A percentile compares a stretch with the other conserved stretches of the same genome.
These are phyloP conservation scores for Nakaseomyces uthaithaninus DNA, from an alignment of 1,139 yeast species.

Conservation along the genomic window DNA sequence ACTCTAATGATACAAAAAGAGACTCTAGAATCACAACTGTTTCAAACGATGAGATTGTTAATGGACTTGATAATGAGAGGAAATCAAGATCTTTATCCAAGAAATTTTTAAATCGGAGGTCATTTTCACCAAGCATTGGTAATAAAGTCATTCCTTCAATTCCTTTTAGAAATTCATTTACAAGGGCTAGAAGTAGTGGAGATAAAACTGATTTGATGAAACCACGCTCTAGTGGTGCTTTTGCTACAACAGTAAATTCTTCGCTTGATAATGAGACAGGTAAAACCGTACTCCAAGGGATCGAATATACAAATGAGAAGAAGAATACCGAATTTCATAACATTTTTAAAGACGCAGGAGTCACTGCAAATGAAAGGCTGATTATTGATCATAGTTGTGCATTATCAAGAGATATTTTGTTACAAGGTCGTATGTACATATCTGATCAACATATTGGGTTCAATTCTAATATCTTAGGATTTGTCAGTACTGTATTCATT, in stretches of 20 bases:
- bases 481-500: constrained; percentile 59
- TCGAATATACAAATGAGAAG: constrained; percentile 35
- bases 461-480: constrained; percentile 65
- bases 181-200: constrained; percentile 16
- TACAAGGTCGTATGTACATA: constrained; percentile 64
- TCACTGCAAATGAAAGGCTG: constrained; percentile 46
- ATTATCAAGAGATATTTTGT: constrained; percentile 56
- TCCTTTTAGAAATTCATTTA: constrained; percentile 20
- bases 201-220: constrained; percentile 10
- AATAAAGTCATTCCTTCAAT: constrained; percentile 25
- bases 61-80: constrained; percentile 14
- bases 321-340: constrained; percentile 57
- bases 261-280: constrained; percentile 15
- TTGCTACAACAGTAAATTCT: constrained; percentile 15
- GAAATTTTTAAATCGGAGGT: constrained; percentile 24
- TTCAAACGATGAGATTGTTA: constrained; percentile 15
- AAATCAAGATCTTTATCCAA: constrained; percentile 25
- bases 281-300: constrained; percentile 20
- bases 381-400: constrained; percentile 69
- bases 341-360: constrained; percentile 42
- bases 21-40: constrained; percentile 17
- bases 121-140: constrained; percentile 26
- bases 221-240: constrained; percentile 17
- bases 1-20: constrained; percentile 13
- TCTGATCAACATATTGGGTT: constrained; percentile 55